Base-by-base conservation (phyloP, 176 grass and related monocot genomes). In the Saccharum spontaneum region DNA sequence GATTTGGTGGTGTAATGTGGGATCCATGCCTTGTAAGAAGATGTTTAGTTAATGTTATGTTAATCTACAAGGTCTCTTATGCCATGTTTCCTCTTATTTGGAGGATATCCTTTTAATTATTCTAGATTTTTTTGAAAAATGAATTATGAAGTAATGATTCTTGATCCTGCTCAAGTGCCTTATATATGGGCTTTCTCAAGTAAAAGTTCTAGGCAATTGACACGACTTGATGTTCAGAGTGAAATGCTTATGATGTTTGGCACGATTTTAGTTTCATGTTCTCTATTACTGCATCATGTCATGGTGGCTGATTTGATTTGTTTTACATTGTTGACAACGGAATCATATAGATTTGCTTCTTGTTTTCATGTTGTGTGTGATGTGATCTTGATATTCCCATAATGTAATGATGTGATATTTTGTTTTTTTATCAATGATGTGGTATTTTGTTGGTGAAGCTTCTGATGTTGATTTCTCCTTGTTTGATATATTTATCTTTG, bases 1-100 rank as follows among this genome's bases (percentile, higher is more conserved):
- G 72, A 46, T 59, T 90, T 67, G 67, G 18, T 45, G 10, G 38
- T 86, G 36, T 65, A 72, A 86, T 71, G 9, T 71, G 18, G 65
- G 83, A 71, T 71, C 20, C 1, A 43, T 77, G 54, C 52, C 66
- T 66, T 30, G 50, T 8, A 34, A 34, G 14, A 11, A 49, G 10
- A 67, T 10, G 17, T 87, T 11, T 39, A 3, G 4, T 54, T 75
- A 12, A 12, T 75, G 16, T 28, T 16, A 23, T 36, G 0, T 67
- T 37, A 67, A 55, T 69, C 7, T 43, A 64, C 22, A 3, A 18
- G 64, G 50, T 66, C 15, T 73, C 41, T 40, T 71, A 30, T 4
- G 6, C 22, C 18, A 2, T 26, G 49, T 85, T 71, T 23, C 14
- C 36, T 89, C 39, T 28, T 10, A 39, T 63, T 31, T 80, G 48